phyloP scores from a whole-genome alignment of 2,329 filamentous ascomycete genomes.

The Lasiodiplodia sp. region DNA sequence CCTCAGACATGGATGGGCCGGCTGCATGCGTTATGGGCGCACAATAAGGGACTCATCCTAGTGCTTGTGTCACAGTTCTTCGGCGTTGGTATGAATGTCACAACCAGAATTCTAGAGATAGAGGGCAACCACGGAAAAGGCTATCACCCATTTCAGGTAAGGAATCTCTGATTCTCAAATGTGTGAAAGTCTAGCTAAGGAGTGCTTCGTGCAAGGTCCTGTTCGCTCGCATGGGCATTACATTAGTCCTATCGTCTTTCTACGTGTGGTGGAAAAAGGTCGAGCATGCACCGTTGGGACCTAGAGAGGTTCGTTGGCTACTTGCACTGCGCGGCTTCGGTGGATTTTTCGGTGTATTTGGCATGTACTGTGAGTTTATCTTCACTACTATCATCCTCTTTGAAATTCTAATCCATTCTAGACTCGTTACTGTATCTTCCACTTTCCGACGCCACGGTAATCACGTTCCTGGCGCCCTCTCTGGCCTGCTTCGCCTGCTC shows the following conservation, averaged over 20 bases:
- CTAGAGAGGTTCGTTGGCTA: conserved; percentile 69
- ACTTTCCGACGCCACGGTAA: conserved; percentile 85
- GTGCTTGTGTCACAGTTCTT: conserved; percentile 82
- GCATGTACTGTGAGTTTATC: conserved; percentile 66
- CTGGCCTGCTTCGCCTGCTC: conserved; percentile 83
- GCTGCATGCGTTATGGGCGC: conserved; percentile 59
- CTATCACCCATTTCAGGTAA: conserved; percentile 79
- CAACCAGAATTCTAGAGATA: conserved; percentile 76
- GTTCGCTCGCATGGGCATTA: conserved; percentile 80
- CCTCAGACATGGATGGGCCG: conserved; percentile 10
- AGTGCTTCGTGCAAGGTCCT: conserved; percentile 62
- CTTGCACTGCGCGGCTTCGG: conserved; percentile 72
- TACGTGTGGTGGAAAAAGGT: conserved; percentile 79
- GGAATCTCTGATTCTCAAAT: neutral
- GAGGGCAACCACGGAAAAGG: conserved; percentile 68
- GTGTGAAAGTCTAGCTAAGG: neutral
- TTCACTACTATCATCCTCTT: conserved; percentile 28
- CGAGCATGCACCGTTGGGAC: conserved; percentile 74
- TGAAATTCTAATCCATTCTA: conserved; percentile 34
- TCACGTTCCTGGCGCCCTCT: conserved; percentile 84
- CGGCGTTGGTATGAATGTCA: conserved; percentile 84
- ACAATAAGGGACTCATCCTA: conserved; percentile 75
- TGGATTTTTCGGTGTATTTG: conserved; percentile 80
- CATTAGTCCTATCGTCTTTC: conserved; percentile 67
- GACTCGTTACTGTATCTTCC: conserved; percentile 79